Evolutionary conservation across 306 rosid species (phyloP).

Genomic region (Vigna mungo): DNA sequence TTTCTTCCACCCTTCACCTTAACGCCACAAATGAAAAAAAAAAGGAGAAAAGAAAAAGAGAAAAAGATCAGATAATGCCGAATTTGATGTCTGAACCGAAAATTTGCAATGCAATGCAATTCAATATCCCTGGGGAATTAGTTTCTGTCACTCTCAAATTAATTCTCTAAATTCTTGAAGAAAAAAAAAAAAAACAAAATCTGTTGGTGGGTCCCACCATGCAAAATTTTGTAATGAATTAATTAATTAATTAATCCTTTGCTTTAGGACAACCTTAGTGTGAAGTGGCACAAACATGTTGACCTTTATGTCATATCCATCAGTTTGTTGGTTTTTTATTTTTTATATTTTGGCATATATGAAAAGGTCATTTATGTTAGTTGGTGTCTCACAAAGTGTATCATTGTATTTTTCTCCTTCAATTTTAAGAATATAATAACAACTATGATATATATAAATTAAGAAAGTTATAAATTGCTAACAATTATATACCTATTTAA

Average conservation of each 20-base stretch:
- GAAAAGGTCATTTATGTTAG: slow-evolving; percentile 26
- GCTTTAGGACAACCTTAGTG: background rate
- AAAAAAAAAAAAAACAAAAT: background rate
- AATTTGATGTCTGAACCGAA: slow-evolving; percentile 31
- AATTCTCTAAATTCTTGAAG: background rate
- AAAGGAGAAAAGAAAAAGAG: background rate
- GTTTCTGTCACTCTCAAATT: slow-evolving; percentile 9
- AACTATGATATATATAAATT: background rate
- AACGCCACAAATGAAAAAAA: slow-evolving; percentile 58
- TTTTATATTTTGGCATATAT: background rate
- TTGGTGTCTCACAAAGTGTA: slow-evolving; percentile 42
- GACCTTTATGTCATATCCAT: slow-evolving; percentile 17
- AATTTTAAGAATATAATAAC: background rate
- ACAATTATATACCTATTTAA: too few species aligned
- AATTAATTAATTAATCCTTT: background rate
- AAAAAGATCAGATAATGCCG: slow-evolving; percentile 34
- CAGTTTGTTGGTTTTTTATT: background rate
- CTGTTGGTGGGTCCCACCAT: slow-evolving; percentile 35
- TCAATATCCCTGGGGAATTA: background rate
- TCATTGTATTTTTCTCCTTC: slow-evolving; percentile 25
- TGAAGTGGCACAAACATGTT: slow-evolving; percentile 12
- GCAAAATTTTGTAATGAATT: background rate
- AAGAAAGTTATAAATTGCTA: background rate
- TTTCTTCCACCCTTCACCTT: slow-evolving; percentile 59
- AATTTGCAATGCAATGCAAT: slow-evolving; percentile 41